Evolutionary conservation across 805 yeast species (phyloP).

Genomic region (Dipodascopsis tothii): DNA sequence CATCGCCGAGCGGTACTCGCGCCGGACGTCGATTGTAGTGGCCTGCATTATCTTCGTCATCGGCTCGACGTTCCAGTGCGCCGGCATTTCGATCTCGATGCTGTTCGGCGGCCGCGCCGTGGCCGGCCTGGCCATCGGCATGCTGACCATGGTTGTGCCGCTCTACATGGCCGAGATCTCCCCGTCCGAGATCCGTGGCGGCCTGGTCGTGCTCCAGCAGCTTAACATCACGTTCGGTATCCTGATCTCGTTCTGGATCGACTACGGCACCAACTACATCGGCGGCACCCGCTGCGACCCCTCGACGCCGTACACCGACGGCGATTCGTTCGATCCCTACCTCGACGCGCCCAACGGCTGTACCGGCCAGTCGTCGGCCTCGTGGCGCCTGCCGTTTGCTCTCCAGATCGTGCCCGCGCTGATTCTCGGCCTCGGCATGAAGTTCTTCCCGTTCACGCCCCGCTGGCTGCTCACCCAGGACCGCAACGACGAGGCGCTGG

Average conservation of each 20-base stretch:
- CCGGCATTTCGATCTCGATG: constrained; percentile 15
- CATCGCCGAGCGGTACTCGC: constrained; percentile 16
- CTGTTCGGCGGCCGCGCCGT: constrained; percentile 45
- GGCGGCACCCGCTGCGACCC: constrained; percentile 31
- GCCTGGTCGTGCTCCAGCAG: constrained; percentile 24
- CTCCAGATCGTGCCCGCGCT: constrained; percentile 45
- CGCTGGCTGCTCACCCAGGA: constrained; percentile 35
- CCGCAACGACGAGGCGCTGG: constrained; percentile 24
- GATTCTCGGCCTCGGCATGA: constrained; percentile 35
- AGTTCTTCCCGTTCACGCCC: constrained; percentile 43
- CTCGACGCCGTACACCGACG: constrained; percentile 9
- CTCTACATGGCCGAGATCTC: constrained; percentile 26
- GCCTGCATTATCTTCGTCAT: constrained; percentile 28
- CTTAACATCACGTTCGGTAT: constrained; percentile 31
- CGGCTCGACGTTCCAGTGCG: constrained; percentile 55
- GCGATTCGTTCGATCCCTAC: constrained; percentile 10
- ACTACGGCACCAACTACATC: constrained; percentile 38
- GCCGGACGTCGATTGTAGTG: constrained; percentile 16
- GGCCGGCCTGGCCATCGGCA: constrained; percentile 50
- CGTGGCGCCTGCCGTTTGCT: constrained; percentile 42
- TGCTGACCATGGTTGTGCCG: constrained; percentile 45
- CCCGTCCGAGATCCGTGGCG: constrained; percentile 27
- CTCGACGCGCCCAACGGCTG: constrained; percentile 9
- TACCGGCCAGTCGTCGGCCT: constrained; percentile 26
- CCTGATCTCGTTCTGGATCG: constrained; percentile 31